These are phyloP conservation scores for Euphrasia arctica DNA, from an alignment of 305 asterid genomes.

Conservation along the genomic window DNA sequence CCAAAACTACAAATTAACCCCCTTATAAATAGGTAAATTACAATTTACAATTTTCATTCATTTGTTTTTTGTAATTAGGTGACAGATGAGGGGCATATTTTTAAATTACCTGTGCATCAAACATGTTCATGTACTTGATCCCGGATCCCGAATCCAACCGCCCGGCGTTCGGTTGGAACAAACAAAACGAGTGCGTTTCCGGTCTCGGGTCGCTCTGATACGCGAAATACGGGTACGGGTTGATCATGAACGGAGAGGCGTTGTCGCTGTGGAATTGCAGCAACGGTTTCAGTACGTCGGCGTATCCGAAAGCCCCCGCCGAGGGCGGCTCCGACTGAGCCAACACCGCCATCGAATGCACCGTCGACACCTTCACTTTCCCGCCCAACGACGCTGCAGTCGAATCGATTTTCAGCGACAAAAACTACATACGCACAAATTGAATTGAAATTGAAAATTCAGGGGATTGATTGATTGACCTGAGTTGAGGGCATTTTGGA, in stretches of 20 bases:
- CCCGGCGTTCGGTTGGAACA: slow-evolving; percentile 93
- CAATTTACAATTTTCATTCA: background rate
- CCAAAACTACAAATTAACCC: no score
- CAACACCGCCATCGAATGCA: slow-evolving; percentile 84
- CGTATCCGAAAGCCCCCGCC: slow-evolving; percentile 57
- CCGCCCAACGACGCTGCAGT: slow-evolving; percentile 76
- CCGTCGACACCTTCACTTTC: slow-evolving; percentile 88
- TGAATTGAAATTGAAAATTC: no score
- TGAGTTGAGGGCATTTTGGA: slow-evolving; percentile 95
- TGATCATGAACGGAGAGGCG: slow-evolving; percentile 86
- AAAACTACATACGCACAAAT: no score
- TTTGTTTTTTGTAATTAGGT: background rate
- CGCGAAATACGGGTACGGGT: slow-evolving; percentile 94
- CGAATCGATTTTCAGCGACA: no score
- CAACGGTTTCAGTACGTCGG: slow-evolving; percentile 56
- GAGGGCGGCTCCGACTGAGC: slow-evolving; percentile 92
- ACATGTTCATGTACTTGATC: slow-evolving; percentile 97
- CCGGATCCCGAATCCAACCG: slow-evolving; percentile 67
- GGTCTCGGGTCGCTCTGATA: slow-evolving; percentile 87
- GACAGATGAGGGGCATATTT: background rate
- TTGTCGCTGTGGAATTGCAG: slow-evolving; percentile 61
- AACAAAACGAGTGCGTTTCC: slow-evolving; percentile 81
- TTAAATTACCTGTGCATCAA: slow-evolving; percentile 71
- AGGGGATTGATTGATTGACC: slow-evolving; percentile 30
- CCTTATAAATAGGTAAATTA: no score